Evolutionary conservation across 495 filamentous ascomycete species (phyloP), one percentile per base, ranked within the genome.

Genomic region (Talaromyces trachyspermus): DNA sequence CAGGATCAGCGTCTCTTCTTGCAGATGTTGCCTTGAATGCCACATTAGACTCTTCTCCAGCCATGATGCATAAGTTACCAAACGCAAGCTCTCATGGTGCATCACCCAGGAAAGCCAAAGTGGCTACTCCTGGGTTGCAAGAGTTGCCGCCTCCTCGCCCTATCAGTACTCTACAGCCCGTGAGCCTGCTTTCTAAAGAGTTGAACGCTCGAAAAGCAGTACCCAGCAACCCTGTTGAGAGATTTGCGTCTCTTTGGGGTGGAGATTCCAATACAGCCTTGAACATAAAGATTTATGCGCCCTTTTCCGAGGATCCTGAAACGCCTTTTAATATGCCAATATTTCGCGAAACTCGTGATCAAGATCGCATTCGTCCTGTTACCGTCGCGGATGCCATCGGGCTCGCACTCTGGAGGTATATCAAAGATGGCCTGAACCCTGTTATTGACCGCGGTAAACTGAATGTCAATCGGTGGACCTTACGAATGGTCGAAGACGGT

Each of bases 401-500:
- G 2, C 71, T 95, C 43, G 84, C 83, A 33, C 68, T 98, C 2
- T 97, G 86, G 81, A 74, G 85, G 52, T 97, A 95, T 57, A 74
- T 79, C 39, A 85, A 95, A 48, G 89, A 96, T 55, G 79, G 82
- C 26, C 70, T 82, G 19, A 77, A 86, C 50, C 94, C 92, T 11
- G 46, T 76, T 2, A 72, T 97, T 10, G 72, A 79, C 2, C 68
- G 70, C 14, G 75, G 79, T 23, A 86, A 88, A 56, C 64, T 85
- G 24, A 91, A 88, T 48, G 85, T 95, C 40, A 97, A 97, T 55
- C 79, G 81, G 57, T 99, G 92, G 91, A 85, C 83, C 8, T 66
- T 99, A 12, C 76, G 89, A 23, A 95, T 99, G 86, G 87, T 96
- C 6, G 92, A 99, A 53, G 86, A 90, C 56, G 90, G 86, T 7